Evolutionary conservation across 176 grass and related monocot species (phyloP).

Genomic region (Luzula sylvatica): DNA sequence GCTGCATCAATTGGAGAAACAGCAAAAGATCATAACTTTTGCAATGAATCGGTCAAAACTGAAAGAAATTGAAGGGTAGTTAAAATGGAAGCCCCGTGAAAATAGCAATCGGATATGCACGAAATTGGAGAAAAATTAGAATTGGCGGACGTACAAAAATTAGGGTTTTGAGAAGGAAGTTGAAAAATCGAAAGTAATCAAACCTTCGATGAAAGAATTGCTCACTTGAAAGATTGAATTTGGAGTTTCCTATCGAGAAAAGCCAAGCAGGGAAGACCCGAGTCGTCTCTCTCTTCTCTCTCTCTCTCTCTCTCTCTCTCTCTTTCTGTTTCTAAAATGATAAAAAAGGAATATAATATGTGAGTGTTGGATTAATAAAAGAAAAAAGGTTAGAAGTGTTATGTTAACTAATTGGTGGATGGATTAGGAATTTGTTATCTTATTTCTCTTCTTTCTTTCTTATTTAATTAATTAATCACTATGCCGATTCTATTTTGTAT

Average conservation of each 20-base stretch:
- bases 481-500: too few relatives aligned
- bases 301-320: not conserved
- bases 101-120: not conserved
- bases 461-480: too few relatives aligned
- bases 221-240: conserved; percentile 4
- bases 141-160: not conserved
- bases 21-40: not conserved
- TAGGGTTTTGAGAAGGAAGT: conserved; percentile 7
- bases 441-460: too few relatives aligned
- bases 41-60: too few relatives aligned
- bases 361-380: too few relatives aligned
- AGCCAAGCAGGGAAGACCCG: conserved; percentile 4
- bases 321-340: not conserved
- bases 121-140: conserved; percentile 4
- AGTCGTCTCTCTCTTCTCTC: conserved; percentile 13
- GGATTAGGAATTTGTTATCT: too few relatives aligned
- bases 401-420: too few relatives aligned
- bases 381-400: too few relatives aligned
- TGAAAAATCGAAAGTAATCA: conserved; percentile 9
- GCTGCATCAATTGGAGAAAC: not conserved
- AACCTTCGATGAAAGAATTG: not conserved
- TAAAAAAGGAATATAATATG: not conserved
- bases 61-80: not conserved
- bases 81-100: not conserved
- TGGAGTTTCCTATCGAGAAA: conserved; percentile 15